These are phyloP conservation scores for Penicillium herquei DNA, from an alignment of 495 filamentous ascomycete species.

Conservation along the genomic window DNA sequence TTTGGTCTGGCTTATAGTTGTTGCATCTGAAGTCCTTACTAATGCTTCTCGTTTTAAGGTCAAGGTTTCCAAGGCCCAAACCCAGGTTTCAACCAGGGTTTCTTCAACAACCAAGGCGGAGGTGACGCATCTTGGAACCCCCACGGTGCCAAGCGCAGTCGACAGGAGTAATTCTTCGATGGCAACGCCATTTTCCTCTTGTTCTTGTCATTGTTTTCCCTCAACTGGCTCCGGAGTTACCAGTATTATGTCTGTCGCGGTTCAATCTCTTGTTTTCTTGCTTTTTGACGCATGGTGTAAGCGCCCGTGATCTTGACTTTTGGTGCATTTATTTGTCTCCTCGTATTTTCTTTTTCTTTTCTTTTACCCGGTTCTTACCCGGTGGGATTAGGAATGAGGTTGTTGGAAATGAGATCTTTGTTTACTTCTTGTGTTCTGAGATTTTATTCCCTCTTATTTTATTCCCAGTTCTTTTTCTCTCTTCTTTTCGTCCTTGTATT, in stretches of 20 bases:
- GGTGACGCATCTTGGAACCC: constrained; percentile 74
- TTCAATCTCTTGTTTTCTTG: not conserved
- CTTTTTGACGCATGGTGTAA: not conserved
- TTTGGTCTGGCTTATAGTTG: no score
- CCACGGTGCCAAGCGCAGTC: constrained; percentile 76
- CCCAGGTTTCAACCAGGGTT: constrained; percentile 71
- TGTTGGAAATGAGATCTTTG: not conserved
- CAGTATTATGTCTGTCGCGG: not conserved
- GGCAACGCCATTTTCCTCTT: not conserved
- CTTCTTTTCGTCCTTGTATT: constrained; percentile 12
- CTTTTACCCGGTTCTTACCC: not conserved
- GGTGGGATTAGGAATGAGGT: not conserved
- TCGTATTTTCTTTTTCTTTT: not conserved
- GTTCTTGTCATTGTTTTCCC: not conserved
- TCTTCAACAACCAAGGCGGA: constrained; percentile 62
- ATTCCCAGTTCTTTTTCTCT: constrained; percentile 1
- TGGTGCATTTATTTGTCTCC: not conserved
- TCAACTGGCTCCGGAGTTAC: constrained; percentile 12
- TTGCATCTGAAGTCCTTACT: not conserved
- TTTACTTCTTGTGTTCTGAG: not conserved
- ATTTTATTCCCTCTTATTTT: constrained; percentile 1
- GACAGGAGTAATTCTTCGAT: constrained; percentile 54
- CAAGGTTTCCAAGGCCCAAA: constrained; percentile 65
- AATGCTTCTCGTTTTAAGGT: constrained; percentile 20
- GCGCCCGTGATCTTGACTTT: not conserved